These are phyloP conservation scores for Casuarina glauca DNA, from an alignment of 306 rosid genomes.

Conservation along the genomic window DNA sequence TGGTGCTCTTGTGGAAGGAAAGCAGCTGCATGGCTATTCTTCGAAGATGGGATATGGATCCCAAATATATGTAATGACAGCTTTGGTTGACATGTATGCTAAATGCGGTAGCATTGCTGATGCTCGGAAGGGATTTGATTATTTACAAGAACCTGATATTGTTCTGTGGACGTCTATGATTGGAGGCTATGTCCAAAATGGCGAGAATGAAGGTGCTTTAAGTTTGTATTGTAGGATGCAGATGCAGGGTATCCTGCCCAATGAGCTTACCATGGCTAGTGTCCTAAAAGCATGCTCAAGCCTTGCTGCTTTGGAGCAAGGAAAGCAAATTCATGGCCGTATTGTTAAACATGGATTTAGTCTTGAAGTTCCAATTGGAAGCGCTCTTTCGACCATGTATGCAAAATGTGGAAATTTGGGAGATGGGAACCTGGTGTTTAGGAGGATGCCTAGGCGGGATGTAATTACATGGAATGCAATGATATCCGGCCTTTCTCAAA, in stretches of 20 bases:
- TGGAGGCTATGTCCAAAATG: constrained; percentile 72
- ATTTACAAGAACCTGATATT: constrained; percentile 62
- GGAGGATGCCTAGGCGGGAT: constrained; percentile 68
- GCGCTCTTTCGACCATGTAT: constrained; percentile 86
- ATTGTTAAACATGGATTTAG: constrained; percentile 66
- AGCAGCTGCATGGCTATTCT: constrained; percentile 67
- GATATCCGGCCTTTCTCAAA: constrained; percentile 90
- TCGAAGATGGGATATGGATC: constrained; percentile 69
- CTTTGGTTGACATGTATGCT: constrained; percentile 90
- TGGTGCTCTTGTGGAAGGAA: constrained; percentile 62
- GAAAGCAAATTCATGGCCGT: constrained; percentile 72
- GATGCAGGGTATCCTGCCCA: constrained; percentile 59
- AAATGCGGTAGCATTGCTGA: constrained; percentile 64
- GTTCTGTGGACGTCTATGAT: constrained; percentile 93
- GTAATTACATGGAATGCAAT: constrained; percentile 84
- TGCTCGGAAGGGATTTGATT: constrained; percentile 71
- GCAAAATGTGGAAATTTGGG: constrained; percentile 80
- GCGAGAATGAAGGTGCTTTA: constrained; percentile 71
- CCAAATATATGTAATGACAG: constrained; percentile 66
- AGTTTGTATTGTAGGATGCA: constrained; percentile 73
- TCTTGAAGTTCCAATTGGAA: constrained; percentile 74
- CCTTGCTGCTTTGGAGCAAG: constrained; percentile 83
- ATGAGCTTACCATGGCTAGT: constrained; percentile 76
- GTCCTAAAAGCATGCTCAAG: constrained; percentile 78
- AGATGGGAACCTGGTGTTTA: constrained; percentile 61